Evolutionary conservation across 768 basidiomycete species (phyloP).

Genomic region (Xerocomellus amylosporus): DNA sequence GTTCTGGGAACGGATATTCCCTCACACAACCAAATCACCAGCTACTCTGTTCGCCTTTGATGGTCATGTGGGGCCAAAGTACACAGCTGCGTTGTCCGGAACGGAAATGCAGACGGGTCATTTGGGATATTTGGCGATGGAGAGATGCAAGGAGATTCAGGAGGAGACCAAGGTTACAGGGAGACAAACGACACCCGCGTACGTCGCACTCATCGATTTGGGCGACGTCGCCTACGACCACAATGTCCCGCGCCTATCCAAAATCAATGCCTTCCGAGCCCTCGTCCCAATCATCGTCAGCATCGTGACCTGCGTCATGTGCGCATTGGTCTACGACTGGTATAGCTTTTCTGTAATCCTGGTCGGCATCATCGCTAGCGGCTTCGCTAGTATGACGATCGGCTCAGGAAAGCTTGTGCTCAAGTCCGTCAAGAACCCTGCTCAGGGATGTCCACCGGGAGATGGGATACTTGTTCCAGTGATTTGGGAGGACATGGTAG

Average conservation of each 20-base stretch:
- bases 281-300: constrained; percentile 28
- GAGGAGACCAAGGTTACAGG: background rate
- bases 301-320: constrained; percentile 20
- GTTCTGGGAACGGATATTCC: constrained; percentile 27
- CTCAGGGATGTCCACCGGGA: constrained; percentile 19
- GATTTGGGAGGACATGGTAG: constrained; percentile 14
- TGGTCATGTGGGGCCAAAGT: constrained; percentile 27
- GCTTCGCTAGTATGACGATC: constrained; percentile 25
- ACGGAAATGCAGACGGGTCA: constrained; percentile 29
- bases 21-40: constrained; percentile 20
- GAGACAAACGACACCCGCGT: constrained; percentile 9
- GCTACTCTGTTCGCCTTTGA: constrained; percentile 25
- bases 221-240: background rate
- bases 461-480: constrained; percentile 25
- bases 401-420: constrained; percentile 25
- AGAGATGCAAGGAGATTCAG: constrained; percentile 15
- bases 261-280: constrained; percentile 3
- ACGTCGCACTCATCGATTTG: constrained; percentile 22
- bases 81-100: constrained; percentile 26
- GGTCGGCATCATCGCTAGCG: constrained; percentile 31
- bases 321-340: constrained; percentile 29
- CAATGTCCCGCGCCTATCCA: constrained; percentile 2
- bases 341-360: constrained; percentile 30
- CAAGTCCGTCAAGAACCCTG: constrained; percentile 10
- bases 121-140: constrained; percentile 25